phyloP scores from a whole-genome alignment of 495 filamentous ascomycete genomes.

The Lasiosphaeria hispida region DNA sequence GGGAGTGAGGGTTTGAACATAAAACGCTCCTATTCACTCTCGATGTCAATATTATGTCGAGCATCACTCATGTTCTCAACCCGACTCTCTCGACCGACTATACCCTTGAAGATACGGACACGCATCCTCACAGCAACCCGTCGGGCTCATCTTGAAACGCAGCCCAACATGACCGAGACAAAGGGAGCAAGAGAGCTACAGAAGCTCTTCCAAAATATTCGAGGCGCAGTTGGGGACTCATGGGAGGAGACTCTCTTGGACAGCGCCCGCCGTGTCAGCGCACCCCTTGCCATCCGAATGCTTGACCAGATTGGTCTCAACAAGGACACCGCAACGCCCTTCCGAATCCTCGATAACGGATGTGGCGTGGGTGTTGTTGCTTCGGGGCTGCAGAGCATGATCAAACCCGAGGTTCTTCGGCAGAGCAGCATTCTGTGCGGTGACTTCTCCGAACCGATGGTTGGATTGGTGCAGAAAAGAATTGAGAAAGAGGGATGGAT shows the following conservation, averaged over 20 bases:
- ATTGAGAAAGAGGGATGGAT: constrained; percentile 31
- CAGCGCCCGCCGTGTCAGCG: constrained; percentile 35
- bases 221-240: constrained; percentile 13
- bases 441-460: constrained; percentile 33
- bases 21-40: background rate
- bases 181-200: constrained; percentile 22
- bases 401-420: constrained; percentile 28
- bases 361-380: constrained; percentile 44
- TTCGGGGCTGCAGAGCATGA: constrained; percentile 27
- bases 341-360: constrained; percentile 41
- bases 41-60: background rate
- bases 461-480: constrained; percentile 30
- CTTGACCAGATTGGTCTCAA: constrained; percentile 37
- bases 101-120: background rate
- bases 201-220: constrained; percentile 28
- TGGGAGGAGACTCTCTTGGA: constrained; percentile 28
- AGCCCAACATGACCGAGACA: constrained; percentile 18
- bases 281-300: constrained; percentile 29
- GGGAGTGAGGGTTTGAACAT: background rate
- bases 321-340: constrained; percentile 26
- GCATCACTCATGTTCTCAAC: background rate
- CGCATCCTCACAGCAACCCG: background rate
- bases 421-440: constrained; percentile 40
- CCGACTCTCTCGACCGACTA: background rate
- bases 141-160: background rate